Evolutionary conservation across 768 basidiomycete genomes (phyloP).

Genomic region (Lanmaoa rubissima): DNA sequence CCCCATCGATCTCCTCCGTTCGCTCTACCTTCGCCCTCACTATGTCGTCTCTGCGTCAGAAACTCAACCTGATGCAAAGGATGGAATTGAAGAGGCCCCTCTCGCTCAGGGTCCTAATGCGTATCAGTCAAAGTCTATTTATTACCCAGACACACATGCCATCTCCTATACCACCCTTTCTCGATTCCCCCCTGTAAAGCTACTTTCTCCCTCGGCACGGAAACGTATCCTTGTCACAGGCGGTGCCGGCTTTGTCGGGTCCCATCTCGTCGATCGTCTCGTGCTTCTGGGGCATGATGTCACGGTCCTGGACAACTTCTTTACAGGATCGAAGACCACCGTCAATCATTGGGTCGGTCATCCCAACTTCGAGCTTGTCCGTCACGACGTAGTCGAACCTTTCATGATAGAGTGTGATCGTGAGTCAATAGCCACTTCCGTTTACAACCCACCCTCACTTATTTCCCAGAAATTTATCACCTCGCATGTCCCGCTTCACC

Average conservation of each 20-base stretch:
- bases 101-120: conserved; percentile 40
- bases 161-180: conserved; percentile 93
- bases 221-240: conserved; percentile 95
- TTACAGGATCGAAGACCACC: conserved; percentile 97
- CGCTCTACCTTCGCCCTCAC: conserved; percentile 85
- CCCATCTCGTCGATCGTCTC: conserved; percentile 94
- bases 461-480: conserved; percentile 85
- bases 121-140: conserved; percentile 86
- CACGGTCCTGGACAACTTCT: conserved; percentile 97
- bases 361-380: conserved; percentile 97
- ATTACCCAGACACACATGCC: conserved; percentile 70
- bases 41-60: conserved; percentile 53
- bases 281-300: conserved; percentile 98
- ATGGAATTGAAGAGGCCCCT: conserved; percentile 39
- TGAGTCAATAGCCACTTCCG: conserved; percentile 36
- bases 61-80: conserved; percentile 36
- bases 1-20: conserved; percentile 73
- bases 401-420: conserved; percentile 99
- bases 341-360: conserved; percentile 96
- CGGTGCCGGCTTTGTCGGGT: conserved; percentile 99
- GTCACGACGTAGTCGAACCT: conserved; percentile 96
- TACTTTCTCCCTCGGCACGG: conserved; percentile 70
- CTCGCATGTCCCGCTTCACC: conserved; percentile 97
- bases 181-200: conserved; percentile 89
- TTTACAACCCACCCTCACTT: not conserved